A percentile compares a stretch with the other conserved stretches of the same genome.
These are phyloP conservation scores for Magnolia officinalis DNA, from an alignment of 164 flowering plant genomes.

Conservation along the genomic window DNA sequence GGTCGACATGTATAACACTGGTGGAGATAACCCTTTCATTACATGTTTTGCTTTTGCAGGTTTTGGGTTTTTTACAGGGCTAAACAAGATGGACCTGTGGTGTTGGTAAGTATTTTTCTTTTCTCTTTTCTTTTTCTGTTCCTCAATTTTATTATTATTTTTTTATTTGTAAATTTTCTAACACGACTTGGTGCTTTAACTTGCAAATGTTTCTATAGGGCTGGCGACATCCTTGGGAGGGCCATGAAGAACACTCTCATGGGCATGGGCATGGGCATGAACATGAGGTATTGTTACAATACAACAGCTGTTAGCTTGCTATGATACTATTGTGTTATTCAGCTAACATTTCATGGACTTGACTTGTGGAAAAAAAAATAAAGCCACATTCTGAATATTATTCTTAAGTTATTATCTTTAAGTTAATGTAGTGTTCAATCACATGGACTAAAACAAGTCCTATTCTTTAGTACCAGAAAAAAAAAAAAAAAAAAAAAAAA, in stretches of 20 bases:
- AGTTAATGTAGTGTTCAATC: too few relatives aligned
- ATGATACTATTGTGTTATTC: too few relatives aligned
- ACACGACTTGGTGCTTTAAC: too few relatives aligned
- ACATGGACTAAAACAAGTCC: too few relatives aligned
- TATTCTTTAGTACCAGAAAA: too few relatives aligned
- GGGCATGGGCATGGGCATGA: constrained; percentile 36
- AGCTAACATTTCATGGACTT: too few relatives aligned
- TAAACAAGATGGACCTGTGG: constrained; percentile 40
- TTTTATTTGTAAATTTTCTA: too few relatives aligned
- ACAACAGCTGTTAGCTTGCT: too few relatives aligned
- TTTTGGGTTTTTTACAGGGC: constrained; percentile 41
- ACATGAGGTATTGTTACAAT: constrained; percentile 27
- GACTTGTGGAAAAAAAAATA: too few relatives aligned
- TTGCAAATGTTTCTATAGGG: constrained; percentile 40
- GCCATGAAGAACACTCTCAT: constrained; percentile 67
- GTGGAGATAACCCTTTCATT: background rate
- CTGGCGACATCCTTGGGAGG: constrained; percentile 94
- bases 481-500: too few relatives aligned
- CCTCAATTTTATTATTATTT: background rate
- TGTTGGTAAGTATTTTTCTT: constrained; percentile 23
- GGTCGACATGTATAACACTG: background rate
- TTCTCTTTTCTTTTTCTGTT: background rate
- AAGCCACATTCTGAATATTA: too few relatives aligned
- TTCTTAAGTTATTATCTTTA: too few relatives aligned
- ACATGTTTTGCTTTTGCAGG: constrained; percentile 17